Evolutionary conservation across 352 stramenopile species (phyloP), one percentile per base, ranked within the genome.

Genomic region (Globisporangium yorkense): DNA sequence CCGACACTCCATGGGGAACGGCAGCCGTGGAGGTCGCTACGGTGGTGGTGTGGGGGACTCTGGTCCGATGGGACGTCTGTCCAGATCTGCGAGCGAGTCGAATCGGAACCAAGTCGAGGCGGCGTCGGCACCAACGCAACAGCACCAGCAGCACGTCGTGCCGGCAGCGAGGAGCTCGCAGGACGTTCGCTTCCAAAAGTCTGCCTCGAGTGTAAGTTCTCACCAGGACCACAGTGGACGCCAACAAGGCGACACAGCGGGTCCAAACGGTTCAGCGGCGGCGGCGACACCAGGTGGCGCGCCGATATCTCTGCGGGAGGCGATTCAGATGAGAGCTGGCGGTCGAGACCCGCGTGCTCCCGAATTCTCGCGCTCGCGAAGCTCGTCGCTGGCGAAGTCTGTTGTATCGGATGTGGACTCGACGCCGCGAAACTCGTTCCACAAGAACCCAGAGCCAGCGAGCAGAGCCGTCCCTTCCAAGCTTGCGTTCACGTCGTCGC

Each of bases 151-250:
- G 9, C 56, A 52, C 39, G 39, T 37, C 13, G 24, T 31, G 12
- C 16, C 13, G n/a, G 46, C 54, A 15, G 43, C 39, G 5, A 79
- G 72, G 33, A 88, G 77, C 35, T 67, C 68, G 2, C 74, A 84
- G 51, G 80, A 90, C 58, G 68, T 78, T 5, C 74, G 74, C 10
- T 61, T 76, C 43, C 62, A 65, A 24, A 80, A 79, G 45, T 55
- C 58, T 0, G 5, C 57, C 1, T 46, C 41, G 31, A 62, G 31
- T 49, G 51, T 48, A 13, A 63, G 44, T 6, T 48, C 20, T n/a
- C 13, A 21, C 15, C 4, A 50, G 13, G 45, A 39, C 21, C 12
- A 31, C 27, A 41, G 24, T 10, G 16, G 41, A 4, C 24, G 18
- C 9, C 16, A 13, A 9, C 15, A 29, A 27, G 15, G 5, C 5